Conservation (phyloP, 2,329 filamentous ascomycete genomes). For the Aspergillus quadrilineatus region DNA sequence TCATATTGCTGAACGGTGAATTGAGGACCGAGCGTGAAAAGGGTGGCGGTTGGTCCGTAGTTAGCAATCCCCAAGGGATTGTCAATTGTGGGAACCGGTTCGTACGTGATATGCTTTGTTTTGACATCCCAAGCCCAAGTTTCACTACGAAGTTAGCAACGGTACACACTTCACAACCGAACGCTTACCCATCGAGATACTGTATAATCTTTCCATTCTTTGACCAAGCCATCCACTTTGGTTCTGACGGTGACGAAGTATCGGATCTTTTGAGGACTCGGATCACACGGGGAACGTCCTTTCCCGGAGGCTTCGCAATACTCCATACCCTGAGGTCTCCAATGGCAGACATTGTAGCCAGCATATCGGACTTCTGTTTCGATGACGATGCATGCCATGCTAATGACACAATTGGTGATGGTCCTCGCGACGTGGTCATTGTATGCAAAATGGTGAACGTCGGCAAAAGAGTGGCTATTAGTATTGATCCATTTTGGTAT, state of each 20-base stretch:
- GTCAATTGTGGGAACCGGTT: slow-evolving; percentile 80
- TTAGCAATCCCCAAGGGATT: slow-evolving; percentile 79
- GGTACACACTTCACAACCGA: not conserved
- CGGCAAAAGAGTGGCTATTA: slow-evolving; percentile 85
- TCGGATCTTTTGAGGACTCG: slow-evolving; percentile 80
- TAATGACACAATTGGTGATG: slow-evolving; percentile 82
- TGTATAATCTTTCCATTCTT: slow-evolving; percentile 97
- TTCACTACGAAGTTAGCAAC: slow-evolving; percentile 56
- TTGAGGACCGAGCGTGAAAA: slow-evolving; percentile 87
- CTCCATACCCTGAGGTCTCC: slow-evolving; percentile 96
- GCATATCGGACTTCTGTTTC: slow-evolving; percentile 95
- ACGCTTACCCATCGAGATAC: slow-evolving; percentile 78
- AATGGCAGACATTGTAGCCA: slow-evolving; percentile 87
- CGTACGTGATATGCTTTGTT: slow-evolving; percentile 94
- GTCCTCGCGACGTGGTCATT: slow-evolving; percentile 75
- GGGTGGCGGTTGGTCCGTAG: slow-evolving; percentile 83
- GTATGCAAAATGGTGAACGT: slow-evolving; percentile 94
- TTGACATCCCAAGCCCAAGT: slow-evolving; percentile 95
- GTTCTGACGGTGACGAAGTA: slow-evolving; percentile 63
- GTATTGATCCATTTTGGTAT: slow-evolving; percentile 90
- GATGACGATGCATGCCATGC: slow-evolving; percentile 96
- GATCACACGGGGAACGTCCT: slow-evolving; percentile 81
- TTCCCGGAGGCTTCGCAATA: slow-evolving; percentile 74
- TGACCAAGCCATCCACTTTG: slow-evolving; percentile 97
- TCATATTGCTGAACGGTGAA: slow-evolving; percentile 95